A percentile compares a stretch with the other conserved stretches of the same genome.
Evolutionary conservation across 2,329 filamentous ascomycete genomes (phyloP).

Genomic region (Onygenales sp.): DNA sequence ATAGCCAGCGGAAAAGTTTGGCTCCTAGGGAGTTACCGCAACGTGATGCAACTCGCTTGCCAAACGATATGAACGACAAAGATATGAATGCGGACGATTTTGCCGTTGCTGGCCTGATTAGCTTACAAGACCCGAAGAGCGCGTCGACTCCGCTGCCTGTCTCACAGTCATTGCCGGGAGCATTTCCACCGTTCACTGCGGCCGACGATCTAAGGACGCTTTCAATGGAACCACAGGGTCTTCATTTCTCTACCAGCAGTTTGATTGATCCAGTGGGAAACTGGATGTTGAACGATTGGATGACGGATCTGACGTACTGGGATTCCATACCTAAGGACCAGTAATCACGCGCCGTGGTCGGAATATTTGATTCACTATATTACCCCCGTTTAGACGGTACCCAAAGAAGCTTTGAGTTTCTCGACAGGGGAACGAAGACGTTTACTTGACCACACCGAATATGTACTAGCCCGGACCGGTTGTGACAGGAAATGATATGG

Average conservation of each 20-base stretch:
- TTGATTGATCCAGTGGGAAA: constrained; percentile 3
- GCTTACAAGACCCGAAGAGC: constrained; percentile 1
- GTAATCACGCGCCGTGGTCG: background rate
- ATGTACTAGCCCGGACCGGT: no score
- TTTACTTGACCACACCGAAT: no score
- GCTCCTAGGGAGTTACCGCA: background rate
- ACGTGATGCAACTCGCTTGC: background rate
- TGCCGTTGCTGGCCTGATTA: constrained; percentile 1
- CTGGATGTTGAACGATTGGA: constrained; percentile 6
- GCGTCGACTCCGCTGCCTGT: background rate
- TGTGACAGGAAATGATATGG: no score
- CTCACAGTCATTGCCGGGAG: background rate
- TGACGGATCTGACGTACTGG: constrained; percentile 4
- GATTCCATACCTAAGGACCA: constrained; percentile 1
- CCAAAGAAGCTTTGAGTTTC: no score
- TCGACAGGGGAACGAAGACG: no score
- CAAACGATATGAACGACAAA: background rate
- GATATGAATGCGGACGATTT: constrained; percentile 1
- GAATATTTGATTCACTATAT: no score
- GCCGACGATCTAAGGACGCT: background rate
- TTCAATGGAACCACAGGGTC: background rate
- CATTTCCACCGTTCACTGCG: background rate
- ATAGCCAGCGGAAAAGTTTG: background rate
- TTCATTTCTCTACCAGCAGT: constrained; percentile 1
- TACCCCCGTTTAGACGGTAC: no score